phyloP scores from a whole-genome alignment of 2,329 filamentous ascomycete species.

The Magnaporthiopsis rhizophila region DNA sequence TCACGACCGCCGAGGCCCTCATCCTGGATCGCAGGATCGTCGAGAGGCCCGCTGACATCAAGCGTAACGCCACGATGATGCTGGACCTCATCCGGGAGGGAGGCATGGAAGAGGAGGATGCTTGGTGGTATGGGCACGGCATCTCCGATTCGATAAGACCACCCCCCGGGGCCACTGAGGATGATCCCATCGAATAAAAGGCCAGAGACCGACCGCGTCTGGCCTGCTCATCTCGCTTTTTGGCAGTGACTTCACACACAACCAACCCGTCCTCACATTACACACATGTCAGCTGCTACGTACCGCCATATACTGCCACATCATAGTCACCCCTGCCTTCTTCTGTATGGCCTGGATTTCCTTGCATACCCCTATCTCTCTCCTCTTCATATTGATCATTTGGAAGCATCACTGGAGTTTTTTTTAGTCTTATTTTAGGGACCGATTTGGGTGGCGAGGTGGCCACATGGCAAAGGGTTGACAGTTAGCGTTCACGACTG shows the following conservation, averaged over 20 bases:
- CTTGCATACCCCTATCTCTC: neutral
- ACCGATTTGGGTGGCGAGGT: neutral
- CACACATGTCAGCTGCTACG: neutral
- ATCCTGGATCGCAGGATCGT: constrained; percentile 54
- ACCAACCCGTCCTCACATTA: neutral
- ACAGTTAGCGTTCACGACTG: neutral
- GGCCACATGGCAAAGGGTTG: neutral
- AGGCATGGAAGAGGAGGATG: constrained; percentile 49
- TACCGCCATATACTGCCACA: neutral
- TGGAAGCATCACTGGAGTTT: constrained; percentile 1
- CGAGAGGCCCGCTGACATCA: constrained; percentile 49
- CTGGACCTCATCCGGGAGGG: constrained; percentile 57
- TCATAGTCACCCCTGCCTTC: neutral
- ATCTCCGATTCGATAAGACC: constrained; percentile 48
- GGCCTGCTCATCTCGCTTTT: constrained; percentile 5
- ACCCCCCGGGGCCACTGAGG: constrained; percentile 41
- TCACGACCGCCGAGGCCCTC: constrained; percentile 53
- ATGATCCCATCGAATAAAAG: constrained; percentile 33
- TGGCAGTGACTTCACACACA: neutral
- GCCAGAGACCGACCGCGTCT: constrained; percentile 9
- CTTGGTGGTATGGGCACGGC: constrained; percentile 52
- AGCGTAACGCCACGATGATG: constrained; percentile 54
- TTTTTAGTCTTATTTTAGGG: neutral
- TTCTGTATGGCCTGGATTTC: neutral
- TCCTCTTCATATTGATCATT: neutral